Evolutionary conservation across 1,139 yeast species (phyloP).

Genomic region (Arxiozyma telluris): DNA sequence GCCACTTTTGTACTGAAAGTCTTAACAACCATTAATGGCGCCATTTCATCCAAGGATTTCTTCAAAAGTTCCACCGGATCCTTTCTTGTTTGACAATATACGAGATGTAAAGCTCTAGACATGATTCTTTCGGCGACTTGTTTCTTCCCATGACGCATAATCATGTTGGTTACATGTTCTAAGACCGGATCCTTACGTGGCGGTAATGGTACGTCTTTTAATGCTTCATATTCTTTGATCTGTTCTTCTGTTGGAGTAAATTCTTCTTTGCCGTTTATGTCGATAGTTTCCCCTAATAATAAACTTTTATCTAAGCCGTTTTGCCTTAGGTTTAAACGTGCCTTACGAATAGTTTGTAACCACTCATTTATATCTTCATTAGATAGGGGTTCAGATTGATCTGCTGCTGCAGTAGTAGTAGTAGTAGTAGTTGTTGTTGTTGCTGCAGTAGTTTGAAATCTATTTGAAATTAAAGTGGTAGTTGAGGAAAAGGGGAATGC

Average conservation of each 20-base stretch:
- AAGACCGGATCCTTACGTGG: conserved; percentile 57
- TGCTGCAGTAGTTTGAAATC: not conserved
- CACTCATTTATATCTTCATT: conserved; percentile 61
- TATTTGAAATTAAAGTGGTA: not conserved
- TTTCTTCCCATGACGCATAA: conserved; percentile 91
- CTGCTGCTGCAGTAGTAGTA: not conserved
- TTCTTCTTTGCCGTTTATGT: conserved; percentile 28
- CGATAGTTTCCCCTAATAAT: conserved; percentile 36
- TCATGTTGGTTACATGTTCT: conserved; percentile 70
- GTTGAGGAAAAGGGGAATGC: not conserved
- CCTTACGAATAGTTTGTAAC: conserved; percentile 50
- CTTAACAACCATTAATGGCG: conserved; percentile 75
- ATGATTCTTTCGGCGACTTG: conserved; percentile 68
- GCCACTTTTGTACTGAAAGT: conserved; percentile 81
- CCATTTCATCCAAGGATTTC: conserved; percentile 68
- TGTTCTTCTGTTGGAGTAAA: conserved; percentile 57
- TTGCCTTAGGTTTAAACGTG: conserved; percentile 40
- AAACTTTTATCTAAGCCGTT: conserved; percentile 32
- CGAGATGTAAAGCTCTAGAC: conserved; percentile 70
- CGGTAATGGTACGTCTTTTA: conserved; percentile 52
- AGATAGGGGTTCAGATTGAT: conserved; percentile 12
- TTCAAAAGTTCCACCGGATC: conserved; percentile 71
- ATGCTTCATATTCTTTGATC: conserved; percentile 41
- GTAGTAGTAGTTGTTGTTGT: not conserved
- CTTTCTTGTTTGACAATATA: conserved; percentile 34